Evolutionary conservation across 2,329 filamentous ascomycete genomes (phyloP).

Genomic region (Fusarium chaquense): DNA sequence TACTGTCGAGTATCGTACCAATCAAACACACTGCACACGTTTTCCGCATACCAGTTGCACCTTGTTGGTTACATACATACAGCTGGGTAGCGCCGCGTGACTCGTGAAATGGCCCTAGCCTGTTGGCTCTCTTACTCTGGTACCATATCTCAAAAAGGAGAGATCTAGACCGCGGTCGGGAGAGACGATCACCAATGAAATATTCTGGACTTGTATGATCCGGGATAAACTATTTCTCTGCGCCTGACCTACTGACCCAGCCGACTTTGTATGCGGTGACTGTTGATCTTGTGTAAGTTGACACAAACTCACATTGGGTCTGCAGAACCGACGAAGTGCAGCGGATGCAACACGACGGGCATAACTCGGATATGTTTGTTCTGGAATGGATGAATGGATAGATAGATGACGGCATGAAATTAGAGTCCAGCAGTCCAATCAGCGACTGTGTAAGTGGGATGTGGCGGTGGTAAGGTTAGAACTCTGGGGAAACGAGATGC

Average conservation of each 20-base stretch:
- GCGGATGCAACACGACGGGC: constrained; percentile 17
- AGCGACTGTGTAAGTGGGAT: not conserved
- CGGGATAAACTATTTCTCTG: constrained; percentile 5
- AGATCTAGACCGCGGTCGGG: not conserved
- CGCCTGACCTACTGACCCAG: not conserved
- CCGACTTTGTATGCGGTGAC: not conserved
- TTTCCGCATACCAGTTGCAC: constrained; percentile 18
- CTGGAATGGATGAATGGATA: constrained; percentile 5
- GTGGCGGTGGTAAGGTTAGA: constrained; percentile 17
- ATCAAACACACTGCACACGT: not conserved
- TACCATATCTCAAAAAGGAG: constrained; percentile 2
- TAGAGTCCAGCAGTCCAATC: constrained; percentile 15
- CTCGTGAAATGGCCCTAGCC: constrained; percentile 7
- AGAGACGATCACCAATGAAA: not conserved
- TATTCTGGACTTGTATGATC: not conserved
- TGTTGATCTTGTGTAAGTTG: constrained; percentile 10
- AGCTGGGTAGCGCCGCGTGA: constrained; percentile 26
- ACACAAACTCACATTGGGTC: constrained; percentile 2
- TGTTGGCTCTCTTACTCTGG: constrained; percentile 8
- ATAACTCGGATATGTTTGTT: constrained; percentile 32
- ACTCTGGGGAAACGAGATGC: constrained; percentile 6
- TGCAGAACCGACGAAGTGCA: constrained; percentile 1
- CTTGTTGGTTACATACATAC: constrained; percentile 29
- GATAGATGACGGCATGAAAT: constrained; percentile 1
- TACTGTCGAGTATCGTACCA: not conserved